Base-by-base conservation (phyloP, 192 early-diverging fungal species). In the Mortierella hygrophila region DNA sequence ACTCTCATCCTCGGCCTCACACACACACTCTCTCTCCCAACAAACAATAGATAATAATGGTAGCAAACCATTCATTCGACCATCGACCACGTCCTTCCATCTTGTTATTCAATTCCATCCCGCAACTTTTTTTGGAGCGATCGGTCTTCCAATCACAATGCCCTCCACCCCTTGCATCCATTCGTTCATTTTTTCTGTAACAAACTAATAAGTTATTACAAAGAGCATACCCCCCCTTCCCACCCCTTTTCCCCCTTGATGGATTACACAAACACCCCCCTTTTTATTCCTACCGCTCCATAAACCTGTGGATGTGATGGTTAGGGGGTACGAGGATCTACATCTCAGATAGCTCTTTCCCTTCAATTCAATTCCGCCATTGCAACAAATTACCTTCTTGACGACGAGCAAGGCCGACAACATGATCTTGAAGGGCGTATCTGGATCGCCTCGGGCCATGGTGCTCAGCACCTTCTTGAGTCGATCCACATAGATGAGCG, bases 381-480 rank as follows among this genome's bases (percentile, higher is more conserved):
- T 78, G 40, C 38, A 32, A 21, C 15, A 55, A 55, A 44, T 87
- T 52, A 90, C 52, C 89, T 92, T 94, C 88, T 96, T 96, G 6
- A 94, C 93, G 13, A 94, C 90, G 68, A 96, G 84, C 72, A 96
- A 86, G 21, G 95, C 91, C 0, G 93, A 93, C 73, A 96, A 76
- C 74, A 96, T 95, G 38, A 96, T 92, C 65, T 92, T 89, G 77
- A 94, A 95, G 35, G 95, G 95, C 18, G 95, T 95, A 78, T 94
- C 95, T 16, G 90, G 87, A 68, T 93, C 92, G 6, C 93, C 94
- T 37, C 92, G 91, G 54, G 95, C 95, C 54, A 90, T 88, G 65
- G 79, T 78, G 5, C 93, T 93, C 75, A 96, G 74, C n/a, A 89
- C 87, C 32, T 81, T 90, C 77, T 94, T 92, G 52, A 96, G 89